Conservation (phyloP, 2,329 filamentous ascomycete species). For the Cordyceps cateniannulata region DNA sequence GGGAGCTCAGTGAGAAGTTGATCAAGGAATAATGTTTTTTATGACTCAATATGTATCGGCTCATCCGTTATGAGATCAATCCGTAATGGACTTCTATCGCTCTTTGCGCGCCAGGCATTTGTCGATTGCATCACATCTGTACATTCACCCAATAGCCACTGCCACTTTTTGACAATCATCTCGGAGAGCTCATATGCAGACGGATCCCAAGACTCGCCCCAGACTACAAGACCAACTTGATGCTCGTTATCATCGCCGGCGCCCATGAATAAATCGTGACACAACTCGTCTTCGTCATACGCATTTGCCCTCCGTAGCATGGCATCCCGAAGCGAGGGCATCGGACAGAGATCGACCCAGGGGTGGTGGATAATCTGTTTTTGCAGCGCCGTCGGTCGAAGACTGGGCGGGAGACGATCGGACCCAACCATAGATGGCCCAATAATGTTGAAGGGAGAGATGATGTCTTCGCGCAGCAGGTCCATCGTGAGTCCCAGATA, state of each 20-base stretch:
- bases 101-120: not conserved
- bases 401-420: slow-evolving; percentile 2
- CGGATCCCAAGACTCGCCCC: slow-evolving; percentile 40
- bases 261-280: slow-evolving; percentile 13
- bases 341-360: slow-evolving; percentile 14
- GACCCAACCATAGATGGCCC: not conserved
- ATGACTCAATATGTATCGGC: too few relatives aligned
- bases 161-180: slow-evolving; percentile 38
- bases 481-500: not conserved
- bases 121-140: not conserved
- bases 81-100: not conserved
- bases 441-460: not conserved
- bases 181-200: slow-evolving; percentile 40
- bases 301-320: not conserved
- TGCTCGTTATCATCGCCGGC: not conserved
- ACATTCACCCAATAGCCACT: slow-evolving; percentile 23
- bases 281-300: slow-evolving; percentile 16
- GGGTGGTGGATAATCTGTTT: slow-evolving; percentile 14
- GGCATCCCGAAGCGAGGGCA: slow-evolving; percentile 11
- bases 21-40: too few relatives aligned
- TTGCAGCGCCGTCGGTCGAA: slow-evolving; percentile 14
- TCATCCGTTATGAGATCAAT: too few relatives aligned
- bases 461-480: not conserved
- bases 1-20: too few relatives aligned
- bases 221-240: slow-evolving; percentile 32